These are phyloP conservation scores for Dentipellis sp. DNA, from an alignment of 768 basidiomycete species.

Conservation along the genomic window DNA sequence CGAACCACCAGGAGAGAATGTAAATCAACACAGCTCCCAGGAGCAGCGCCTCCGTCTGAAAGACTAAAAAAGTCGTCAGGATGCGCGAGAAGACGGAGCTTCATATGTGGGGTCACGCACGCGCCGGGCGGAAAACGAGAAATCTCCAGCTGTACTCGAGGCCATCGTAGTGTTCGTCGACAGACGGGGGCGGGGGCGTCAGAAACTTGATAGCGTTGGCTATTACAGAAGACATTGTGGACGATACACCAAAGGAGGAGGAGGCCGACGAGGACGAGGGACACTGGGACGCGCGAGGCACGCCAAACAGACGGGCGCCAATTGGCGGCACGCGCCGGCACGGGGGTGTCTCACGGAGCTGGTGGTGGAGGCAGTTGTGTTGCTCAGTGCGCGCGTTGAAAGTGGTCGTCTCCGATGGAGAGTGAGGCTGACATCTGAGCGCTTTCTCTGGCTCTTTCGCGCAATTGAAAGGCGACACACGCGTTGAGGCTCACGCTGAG, in stretches of 20 bases:
- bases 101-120: constrained; percentile 30
- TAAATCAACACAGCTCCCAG: constrained; percentile 47
- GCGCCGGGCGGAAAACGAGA: constrained; percentile 73
- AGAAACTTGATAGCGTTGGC: constrained; percentile 18
- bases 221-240: not conserved
- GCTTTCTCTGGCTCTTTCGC: too few relatives aligned
- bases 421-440: too few relatives aligned
- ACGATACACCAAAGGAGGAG: not conserved
- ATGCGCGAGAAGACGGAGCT: constrained; percentile 2
- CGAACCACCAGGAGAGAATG: constrained; percentile 45
- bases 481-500: too few relatives aligned
- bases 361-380: too few relatives aligned
- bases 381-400: too few relatives aligned
- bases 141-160: constrained; percentile 65
- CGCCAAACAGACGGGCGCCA: too few relatives aligned
- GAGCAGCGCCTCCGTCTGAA: constrained; percentile 56
- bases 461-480: too few relatives aligned
- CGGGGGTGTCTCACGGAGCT: too few relatives aligned
- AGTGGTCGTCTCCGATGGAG: too few relatives aligned
- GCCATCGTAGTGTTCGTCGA: constrained; percentile 60
- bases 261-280: not conserved
- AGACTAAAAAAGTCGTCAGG: constrained; percentile 30
- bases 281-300: not conserved
- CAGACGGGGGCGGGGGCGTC: constrained; percentile 49
- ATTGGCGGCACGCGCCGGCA: too few relatives aligned